Conservation (phyloP, 345 rosid species). For the Adansonia digitata region DNA sequence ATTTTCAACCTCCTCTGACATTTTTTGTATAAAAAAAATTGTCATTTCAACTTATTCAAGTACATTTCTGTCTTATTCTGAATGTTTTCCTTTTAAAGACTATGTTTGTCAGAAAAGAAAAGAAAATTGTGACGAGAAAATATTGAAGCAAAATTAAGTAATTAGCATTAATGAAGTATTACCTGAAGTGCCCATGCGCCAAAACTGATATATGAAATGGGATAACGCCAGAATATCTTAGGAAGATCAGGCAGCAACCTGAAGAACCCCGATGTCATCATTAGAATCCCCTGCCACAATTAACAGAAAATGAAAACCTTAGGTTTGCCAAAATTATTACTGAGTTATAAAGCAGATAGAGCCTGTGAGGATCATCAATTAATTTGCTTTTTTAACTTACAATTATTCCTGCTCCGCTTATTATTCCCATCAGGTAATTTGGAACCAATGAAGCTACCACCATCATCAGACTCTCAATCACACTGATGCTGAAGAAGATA, state of each 20-base stretch:
- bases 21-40: too few species aligned
- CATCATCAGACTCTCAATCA: constrained; percentile 89
- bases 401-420: constrained; percentile 70
- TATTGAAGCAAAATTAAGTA: neutral
- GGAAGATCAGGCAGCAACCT: constrained; percentile 80
- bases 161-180: neutral
- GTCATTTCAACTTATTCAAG: too few species aligned
- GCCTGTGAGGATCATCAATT: neutral
- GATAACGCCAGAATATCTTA: constrained; percentile 77
- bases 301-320: neutral
- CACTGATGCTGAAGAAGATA: constrained; percentile 55
- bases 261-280: constrained; percentile 93
- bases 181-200: constrained; percentile 88
- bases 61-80: neutral
- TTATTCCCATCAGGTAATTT: constrained; percentile 72
- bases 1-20: too few species aligned
- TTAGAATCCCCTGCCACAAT: constrained; percentile 56
- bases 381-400: constrained; percentile 32
- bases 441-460: constrained; percentile 79
- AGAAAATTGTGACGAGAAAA: neutral
- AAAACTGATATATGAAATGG: constrained; percentile 61
- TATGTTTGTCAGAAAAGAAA: neutral
- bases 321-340: too few species aligned
- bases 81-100: neutral
- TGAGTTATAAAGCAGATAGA: neutral